These are phyloP conservation scores for Candida krabiensis DNA, from an alignment of 805 yeast species.

Conservation along the genomic window DNA sequence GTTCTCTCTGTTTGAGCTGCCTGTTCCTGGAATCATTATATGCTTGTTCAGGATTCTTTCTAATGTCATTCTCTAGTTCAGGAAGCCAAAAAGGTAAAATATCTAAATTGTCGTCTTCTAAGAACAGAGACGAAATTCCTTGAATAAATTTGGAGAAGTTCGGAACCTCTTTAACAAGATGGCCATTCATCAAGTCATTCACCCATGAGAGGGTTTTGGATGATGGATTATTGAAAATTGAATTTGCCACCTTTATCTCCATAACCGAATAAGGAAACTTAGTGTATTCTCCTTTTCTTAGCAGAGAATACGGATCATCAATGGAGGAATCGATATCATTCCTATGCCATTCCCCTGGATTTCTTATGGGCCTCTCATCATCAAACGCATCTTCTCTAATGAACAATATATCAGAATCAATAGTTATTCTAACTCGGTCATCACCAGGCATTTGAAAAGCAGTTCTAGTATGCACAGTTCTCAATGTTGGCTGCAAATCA, in stretches of 20 bases:
- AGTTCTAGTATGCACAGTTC: conserved; percentile 85
- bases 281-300: conserved; percentile 82
- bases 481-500: conserved; percentile 78
- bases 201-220: conserved; percentile 65
- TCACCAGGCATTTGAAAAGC: conserved; percentile 99
- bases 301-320: conserved; percentile 63
- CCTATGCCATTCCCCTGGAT: conserved; percentile 89
- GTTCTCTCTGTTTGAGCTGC: conserved; percentile 46
- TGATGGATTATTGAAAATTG: conserved; percentile 50
- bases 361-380: conserved; percentile 80
- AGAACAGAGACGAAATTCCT: conserved; percentile 83
- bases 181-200: conserved; percentile 77
- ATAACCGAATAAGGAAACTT: conserved; percentile 85
- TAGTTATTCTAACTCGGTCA: conserved; percentile 83
- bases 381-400: conserved; percentile 92
- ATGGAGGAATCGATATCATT: conserved; percentile 81
- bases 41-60: conserved; percentile 77
- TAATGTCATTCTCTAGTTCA: conserved; percentile 77
- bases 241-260: conserved; percentile 66
- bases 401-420: conserved; percentile 84
- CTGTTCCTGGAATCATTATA: conserved; percentile 64
- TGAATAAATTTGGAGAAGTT: conserved; percentile 91
- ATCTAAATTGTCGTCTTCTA: conserved; percentile 89
- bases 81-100: conserved; percentile 94
- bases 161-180: conserved; percentile 90